phyloP scores from a whole-genome alignment of 495 filamentous ascomycete species.

The Staphylotrichum tortipilum region DNA sequence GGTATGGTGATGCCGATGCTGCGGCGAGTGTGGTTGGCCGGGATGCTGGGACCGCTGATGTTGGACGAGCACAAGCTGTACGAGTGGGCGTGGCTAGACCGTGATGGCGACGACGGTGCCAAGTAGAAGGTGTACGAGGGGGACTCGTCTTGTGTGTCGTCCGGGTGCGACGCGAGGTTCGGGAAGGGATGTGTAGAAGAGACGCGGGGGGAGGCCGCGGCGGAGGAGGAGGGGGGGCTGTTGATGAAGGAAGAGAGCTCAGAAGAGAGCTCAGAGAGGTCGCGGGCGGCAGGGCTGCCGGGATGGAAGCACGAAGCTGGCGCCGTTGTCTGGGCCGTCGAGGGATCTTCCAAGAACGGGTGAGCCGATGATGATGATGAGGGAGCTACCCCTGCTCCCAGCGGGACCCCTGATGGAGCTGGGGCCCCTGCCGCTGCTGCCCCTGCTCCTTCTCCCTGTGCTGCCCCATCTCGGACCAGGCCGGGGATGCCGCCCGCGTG shows the following conservation, averaged over 20 bases:
- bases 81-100: constrained; percentile 17
- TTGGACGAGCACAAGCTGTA: constrained; percentile 11
- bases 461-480: neutral
- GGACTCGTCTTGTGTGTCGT: constrained; percentile 8
- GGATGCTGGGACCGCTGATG: constrained; percentile 2
- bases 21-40: constrained; percentile 8
- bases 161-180: neutral
- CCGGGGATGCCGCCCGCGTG: neutral
- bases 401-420: neutral
- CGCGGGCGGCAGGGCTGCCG: constrained; percentile 16
- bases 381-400: neutral
- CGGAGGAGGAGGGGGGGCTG: constrained; percentile 10
- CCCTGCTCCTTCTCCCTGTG: neutral
- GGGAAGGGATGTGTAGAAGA: neutral
- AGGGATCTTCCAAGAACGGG: constrained; percentile 15
- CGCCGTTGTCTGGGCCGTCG: constrained; percentile 17
- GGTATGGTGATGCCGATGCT: no score
- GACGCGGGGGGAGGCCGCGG: neutral
- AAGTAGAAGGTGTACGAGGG: constrained; percentile 19
- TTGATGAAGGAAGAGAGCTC: constrained; percentile 18
- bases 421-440: no score
- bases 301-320: constrained; percentile 16
- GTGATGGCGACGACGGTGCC: constrained; percentile 22
- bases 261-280: no score
- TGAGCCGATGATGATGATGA: constrained; percentile 3